Percentiles rank a stretch among this genome's conserved stretches.
phyloP scores from a whole-genome alignment of 2,329 filamentous ascomycete genomes.

The Fusarium subglutinans region DNA sequence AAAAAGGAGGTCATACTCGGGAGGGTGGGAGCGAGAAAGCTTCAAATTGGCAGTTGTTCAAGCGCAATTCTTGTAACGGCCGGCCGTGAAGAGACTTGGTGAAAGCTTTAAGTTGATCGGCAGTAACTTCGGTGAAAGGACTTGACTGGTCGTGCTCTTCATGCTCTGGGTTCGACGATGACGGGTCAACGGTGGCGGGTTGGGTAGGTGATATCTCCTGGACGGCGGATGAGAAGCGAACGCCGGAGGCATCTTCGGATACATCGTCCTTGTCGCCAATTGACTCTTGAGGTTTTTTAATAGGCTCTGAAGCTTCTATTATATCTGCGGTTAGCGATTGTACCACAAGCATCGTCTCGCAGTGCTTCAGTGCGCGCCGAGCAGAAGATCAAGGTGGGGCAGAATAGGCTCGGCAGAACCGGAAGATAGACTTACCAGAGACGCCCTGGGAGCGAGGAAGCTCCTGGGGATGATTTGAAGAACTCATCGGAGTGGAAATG shows the following conservation, averaged over 20 bases:
- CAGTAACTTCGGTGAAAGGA: constrained; percentile 55
- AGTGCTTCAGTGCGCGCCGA: constrained; percentile 9
- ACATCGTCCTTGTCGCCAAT: constrained; percentile 9
- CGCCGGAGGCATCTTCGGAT: constrained; percentile 54
- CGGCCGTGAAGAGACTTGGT: constrained; percentile 77
- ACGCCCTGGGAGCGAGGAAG: constrained; percentile 26
- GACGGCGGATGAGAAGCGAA: constrained; percentile 77
- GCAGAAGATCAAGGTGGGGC: constrained; percentile 40
- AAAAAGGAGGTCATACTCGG: constrained; percentile 67
- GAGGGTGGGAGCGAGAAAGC: constrained; percentile 88
- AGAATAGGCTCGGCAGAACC: constrained; percentile 38
- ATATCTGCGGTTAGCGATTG: constrained; percentile 33
- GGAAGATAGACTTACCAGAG: constrained; percentile 41
- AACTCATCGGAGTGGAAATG: constrained; percentile 31
- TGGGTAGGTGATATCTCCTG: constrained; percentile 69
- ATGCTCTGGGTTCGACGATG: constrained; percentile 34
- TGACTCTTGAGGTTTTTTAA: constrained; percentile 11
- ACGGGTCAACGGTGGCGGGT: constrained; percentile 49
- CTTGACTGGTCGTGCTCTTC: constrained; percentile 34
- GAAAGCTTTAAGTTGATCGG: constrained; percentile 75
- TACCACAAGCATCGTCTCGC: constrained; percentile 5
- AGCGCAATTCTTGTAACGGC: constrained; percentile 81
- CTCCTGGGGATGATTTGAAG: constrained; percentile 32
- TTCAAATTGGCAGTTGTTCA: constrained; percentile 90
- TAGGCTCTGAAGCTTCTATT: constrained; percentile 19